Evolutionary conservation across 2,329 filamentous ascomycete genomes (phyloP), one percentile per base, ranked within the genome.

Genomic region (Stachybotrys chlorohalonatus): DNA sequence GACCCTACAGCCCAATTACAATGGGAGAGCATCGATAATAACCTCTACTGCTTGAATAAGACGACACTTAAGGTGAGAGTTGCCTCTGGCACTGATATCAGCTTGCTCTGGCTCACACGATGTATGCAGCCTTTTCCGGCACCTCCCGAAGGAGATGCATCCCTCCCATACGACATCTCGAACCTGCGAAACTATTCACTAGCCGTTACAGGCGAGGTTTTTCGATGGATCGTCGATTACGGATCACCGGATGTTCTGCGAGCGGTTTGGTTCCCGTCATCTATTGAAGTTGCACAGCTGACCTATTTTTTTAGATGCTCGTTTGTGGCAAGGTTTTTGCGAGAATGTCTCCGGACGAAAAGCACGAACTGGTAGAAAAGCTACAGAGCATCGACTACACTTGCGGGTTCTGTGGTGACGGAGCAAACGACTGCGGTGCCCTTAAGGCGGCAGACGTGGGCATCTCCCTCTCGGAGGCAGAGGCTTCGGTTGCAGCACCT

Each of bases 341-440:
- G 5, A 87, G 94, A 62, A 99, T 99, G 94, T 97, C 93, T 1
- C 95, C 94, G 0, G 95, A 99, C 67, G 94, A 99, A 70, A 99
- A 99, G 69, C 92, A 96, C 66, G 95, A 99, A 69, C 77, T 99
- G 2, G 91, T 99, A 2, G 94, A 97, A 69, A 99, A 96, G 69
- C 79, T 99, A 4, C 95, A 99, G 68, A 93, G 89, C 63, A 90
- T 99, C 59, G 93, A 92, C 68, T 99, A 96, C 70, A 95, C 89
- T 62, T 90, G 85, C 61, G 94, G 94, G 31, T 99, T 99, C 73
- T 99, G 94, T 64, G 94, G 94, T 49, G 94, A 99, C 67, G 94
- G 94, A 47, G 94, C 94, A 31, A 99, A 99, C 66, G 94, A 99
- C 69, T 99, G 94, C 62, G 94, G 93, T 60, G 95, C 94, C 7